Evolutionary conservation across 2,329 filamentous ascomycete species (phyloP).

Genomic region (Phialophora tarda): DNA sequence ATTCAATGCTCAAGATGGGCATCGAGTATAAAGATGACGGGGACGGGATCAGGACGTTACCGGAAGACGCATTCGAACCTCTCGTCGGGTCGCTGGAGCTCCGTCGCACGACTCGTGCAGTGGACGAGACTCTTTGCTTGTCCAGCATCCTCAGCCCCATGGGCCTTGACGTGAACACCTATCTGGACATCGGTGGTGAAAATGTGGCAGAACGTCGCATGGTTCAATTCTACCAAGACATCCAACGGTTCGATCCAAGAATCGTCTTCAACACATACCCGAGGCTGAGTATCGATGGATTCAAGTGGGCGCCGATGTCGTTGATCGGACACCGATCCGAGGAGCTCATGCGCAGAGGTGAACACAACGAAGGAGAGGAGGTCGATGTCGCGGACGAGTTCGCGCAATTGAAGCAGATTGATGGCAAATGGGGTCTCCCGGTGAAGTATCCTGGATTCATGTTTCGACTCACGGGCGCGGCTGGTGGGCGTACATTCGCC

Average conservation of each 20-base stretch:
- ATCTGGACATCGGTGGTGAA: conserved; percentile 2
- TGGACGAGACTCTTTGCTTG: background rate
- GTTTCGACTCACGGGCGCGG: background rate
- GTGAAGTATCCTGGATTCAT: conserved; percentile 4
- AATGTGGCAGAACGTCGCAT: conserved; percentile 9
- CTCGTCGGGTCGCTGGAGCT: background rate
- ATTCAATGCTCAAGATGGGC: conserved; percentile 1
- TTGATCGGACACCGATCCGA: conserved; percentile 6
- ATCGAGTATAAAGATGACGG: conserved; percentile 1
- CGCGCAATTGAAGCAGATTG: background rate
- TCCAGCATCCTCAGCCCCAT: conserved; percentile 3
- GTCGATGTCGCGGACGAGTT: background rate
- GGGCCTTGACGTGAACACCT: conserved; percentile 3
- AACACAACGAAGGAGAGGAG: background rate
- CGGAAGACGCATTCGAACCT: conserved; percentile 2
- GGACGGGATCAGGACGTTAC: background rate
- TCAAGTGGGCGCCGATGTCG: conserved; percentile 5
- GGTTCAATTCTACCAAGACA: conserved; percentile 4
- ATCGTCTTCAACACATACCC: conserved; percentile 7
- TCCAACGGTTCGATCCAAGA: background rate
- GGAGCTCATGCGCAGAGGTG: conserved; percentile 4
- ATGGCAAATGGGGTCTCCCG: conserved; percentile 5
- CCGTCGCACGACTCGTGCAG: conserved; percentile 4
- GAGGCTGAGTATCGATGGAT: background rate
- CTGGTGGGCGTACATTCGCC: background rate